Evolutionary conservation across 2,329 filamentous ascomycete species (phyloP), one percentile per base, ranked within the genome.

Genomic region (Davidsoniella australis): DNA sequence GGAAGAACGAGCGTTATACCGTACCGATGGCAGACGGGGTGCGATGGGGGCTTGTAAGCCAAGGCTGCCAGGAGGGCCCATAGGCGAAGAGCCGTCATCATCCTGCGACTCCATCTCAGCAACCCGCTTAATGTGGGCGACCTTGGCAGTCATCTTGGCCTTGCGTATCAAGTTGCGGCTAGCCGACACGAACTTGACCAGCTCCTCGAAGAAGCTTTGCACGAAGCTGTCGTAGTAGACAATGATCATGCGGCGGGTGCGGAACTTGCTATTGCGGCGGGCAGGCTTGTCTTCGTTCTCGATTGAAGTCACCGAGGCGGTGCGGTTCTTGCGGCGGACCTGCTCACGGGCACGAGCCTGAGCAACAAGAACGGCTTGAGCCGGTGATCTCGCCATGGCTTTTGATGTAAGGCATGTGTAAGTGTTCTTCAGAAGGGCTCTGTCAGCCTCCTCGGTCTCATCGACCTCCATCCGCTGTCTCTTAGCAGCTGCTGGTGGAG

Each of bases 171-270:
- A 70, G 63, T 94, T 94, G 51, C 88, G 72, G 45, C 82, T 84
- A 1, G 77, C 76, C 4, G 84, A 85, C 36, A 95, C 79, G 50
- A 83, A 82, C 54, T 85, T 80, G 50, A 94, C 87, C 45, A 94
- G 67, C 49, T 81, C 72, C 57, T 94, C 87, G 55, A 95, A 86
- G 38, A 81, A 78, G 46, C 77, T 77, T 60, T 95, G 87, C 3
- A 93, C 80, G 54, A 85, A 80, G 56, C 82, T 85, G 60, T 95
- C 88, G 61, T 95, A 95, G 63, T 86, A 88, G n/a, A 95, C 83
- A 39, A 91, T 80, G 43, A 89, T 80, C 71, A 85, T 82, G 51
- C 73, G 80, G 55, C 82, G 76, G 3, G 78, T 78, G 49, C 83
- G 78, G 60, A 82, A 82, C 54, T 77, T 75, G 9, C 68, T 62